These are phyloP conservation scores for Populus nigra DNA, from an alignment of 345 rosid species.

Conservation along the genomic window DNA sequence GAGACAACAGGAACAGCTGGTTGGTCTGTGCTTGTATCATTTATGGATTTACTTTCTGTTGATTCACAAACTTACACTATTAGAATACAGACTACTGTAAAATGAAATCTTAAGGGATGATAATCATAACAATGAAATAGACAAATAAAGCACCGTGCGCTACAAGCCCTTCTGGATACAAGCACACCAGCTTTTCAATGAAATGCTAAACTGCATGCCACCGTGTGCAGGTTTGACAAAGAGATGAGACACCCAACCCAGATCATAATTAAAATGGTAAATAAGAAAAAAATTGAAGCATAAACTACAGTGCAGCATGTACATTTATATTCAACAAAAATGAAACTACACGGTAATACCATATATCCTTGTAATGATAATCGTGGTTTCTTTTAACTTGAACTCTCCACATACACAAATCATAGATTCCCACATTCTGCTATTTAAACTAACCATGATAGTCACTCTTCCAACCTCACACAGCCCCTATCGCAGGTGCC, in stretches of 20 bases:
- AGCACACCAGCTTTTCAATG: background rate
- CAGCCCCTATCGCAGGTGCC: background rate
- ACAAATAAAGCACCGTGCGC: background rate
- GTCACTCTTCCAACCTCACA: background rate
- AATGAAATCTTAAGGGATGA: background rate
- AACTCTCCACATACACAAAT: background rate
- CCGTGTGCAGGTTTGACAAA: background rate
- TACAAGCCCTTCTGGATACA: background rate
- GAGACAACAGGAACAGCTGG: constrained; percentile 55
- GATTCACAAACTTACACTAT: constrained; percentile 22
- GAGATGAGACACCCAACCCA: background rate
- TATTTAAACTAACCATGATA: background rate
- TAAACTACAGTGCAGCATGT: background rate
- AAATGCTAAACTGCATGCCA: background rate
- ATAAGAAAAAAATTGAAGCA: background rate
- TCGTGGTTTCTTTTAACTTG: background rate
- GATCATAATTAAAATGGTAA: background rate
- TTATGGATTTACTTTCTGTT: constrained; percentile 67
- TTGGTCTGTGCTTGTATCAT: constrained; percentile 70
- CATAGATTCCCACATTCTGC: background rate
- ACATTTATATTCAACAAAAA: background rate
- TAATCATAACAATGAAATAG: background rate
- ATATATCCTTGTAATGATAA: background rate
- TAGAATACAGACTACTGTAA: constrained; percentile 10
- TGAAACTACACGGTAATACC: background rate